Evolutionary conservation across 495 filamentous ascomycete species (phyloP).

Genomic region (Tuber magnatum): DNA sequence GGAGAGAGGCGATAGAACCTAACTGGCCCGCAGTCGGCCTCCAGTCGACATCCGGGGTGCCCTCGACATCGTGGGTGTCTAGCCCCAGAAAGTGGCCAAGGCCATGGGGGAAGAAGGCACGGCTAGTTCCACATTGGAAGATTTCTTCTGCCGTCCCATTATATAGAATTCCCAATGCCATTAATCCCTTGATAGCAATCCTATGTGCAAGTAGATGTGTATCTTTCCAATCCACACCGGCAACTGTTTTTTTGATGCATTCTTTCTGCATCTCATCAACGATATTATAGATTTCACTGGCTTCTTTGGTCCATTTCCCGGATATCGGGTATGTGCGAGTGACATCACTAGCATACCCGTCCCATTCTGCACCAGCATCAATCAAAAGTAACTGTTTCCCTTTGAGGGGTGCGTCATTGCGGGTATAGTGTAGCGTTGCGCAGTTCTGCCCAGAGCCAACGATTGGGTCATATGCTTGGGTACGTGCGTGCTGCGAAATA

Average conservation of each 20-base stretch:
- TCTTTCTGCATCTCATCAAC: conserved; percentile 78
- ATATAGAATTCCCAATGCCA: conserved; percentile 59
- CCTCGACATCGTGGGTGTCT: conserved; percentile 77
- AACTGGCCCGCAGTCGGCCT: conserved; percentile 6
- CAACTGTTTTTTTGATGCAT: conserved; percentile 59
- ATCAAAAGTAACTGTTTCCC: conserved; percentile 66
- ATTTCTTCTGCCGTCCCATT: conserved; percentile 58
- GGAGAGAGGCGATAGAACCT: conserved; percentile 22
- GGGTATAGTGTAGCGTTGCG: conserved; percentile 74
- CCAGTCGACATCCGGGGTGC: conserved; percentile 46
- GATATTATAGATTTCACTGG: conserved; percentile 61
- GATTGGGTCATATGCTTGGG: conserved; percentile 82
- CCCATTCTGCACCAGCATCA: conserved; percentile 78
- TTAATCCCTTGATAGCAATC: conserved; percentile 63
- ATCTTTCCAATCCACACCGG: conserved; percentile 59
- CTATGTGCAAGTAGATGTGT: conserved; percentile 64
- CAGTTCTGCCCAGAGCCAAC: conserved; percentile 71
- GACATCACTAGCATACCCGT: conserved; percentile 83
- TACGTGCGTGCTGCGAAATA: conserved; percentile 60
- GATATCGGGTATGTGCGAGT: conserved; percentile 77
- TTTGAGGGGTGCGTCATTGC: conserved; percentile 63
- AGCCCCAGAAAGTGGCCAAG: conserved; percentile 83
- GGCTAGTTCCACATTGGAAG: conserved; percentile 57
- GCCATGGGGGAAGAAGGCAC: conserved; percentile 87
- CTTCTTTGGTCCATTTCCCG: conserved; percentile 59